These are phyloP conservation scores for Tulasnella sp. DNA, from an alignment of 768 basidiomycete genomes.

Conservation along the genomic window DNA sequence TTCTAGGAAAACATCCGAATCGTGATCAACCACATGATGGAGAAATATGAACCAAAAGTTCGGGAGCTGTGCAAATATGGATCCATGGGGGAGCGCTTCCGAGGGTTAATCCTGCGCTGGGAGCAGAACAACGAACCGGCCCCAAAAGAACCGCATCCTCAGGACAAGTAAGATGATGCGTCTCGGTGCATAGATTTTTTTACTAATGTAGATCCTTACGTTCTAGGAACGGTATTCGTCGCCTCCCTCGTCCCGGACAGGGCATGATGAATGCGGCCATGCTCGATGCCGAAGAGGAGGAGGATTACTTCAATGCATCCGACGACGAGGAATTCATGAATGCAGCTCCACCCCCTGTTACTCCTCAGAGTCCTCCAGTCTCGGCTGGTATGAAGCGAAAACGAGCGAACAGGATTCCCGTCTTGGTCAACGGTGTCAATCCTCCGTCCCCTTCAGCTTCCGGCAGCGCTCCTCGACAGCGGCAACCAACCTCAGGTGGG, in stretches of 20 bases:
- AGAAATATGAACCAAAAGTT: conserved; percentile 61
- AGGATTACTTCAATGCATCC: conserved; percentile 88
- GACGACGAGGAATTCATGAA: conserved; percentile 61
- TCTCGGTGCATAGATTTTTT: conserved; percentile 45
- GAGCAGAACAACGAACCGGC: conserved; percentile 82
- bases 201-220: conserved; percentile 23
- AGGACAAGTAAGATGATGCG: conserved; percentile 40
- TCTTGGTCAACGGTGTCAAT: conserved; percentile 34
- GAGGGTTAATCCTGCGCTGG: conserved; percentile 69
- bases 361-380: conserved; percentile 33
- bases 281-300: conserved; percentile 68
- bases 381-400: conserved; percentile 27
- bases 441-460: conserved; percentile 34
- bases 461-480: conserved; percentile 35
- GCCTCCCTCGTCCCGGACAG: conserved; percentile 29
- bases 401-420: conserved; percentile 30
- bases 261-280: conserved; percentile 42
- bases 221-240: conserved; percentile 26
- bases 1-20: conserved; percentile 82
- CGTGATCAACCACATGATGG: conserved; percentile 78
- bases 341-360: conserved; percentile 27
- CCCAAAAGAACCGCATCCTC: conserved; percentile 41
- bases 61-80: conserved; percentile 57
- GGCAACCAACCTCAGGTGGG: conserved; percentile 38
- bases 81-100: conserved; percentile 64